Evolutionary conservation across 2,329 filamentous ascomycete species (phyloP).

Genomic region (Byssoonygena ceratinophila): DNA sequence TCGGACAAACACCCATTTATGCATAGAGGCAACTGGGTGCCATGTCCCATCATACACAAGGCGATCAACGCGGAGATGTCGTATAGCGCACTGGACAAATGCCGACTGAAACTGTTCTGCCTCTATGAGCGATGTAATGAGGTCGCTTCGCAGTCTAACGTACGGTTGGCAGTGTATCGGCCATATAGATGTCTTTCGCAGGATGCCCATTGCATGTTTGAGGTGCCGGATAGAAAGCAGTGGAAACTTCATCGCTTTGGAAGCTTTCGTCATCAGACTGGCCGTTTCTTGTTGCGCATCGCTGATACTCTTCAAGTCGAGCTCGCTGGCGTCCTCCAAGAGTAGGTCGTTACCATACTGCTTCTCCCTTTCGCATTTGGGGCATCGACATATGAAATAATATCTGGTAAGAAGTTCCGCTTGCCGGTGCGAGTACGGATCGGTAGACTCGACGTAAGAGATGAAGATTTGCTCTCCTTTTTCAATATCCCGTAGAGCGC

Average conservation of each 20-base stretch:
- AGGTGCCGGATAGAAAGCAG: slow-evolving; percentile 28
- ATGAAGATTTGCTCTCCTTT: slow-evolving; percentile 50
- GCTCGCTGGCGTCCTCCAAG: neutral
- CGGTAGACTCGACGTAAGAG: slow-evolving; percentile 51
- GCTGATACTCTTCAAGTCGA: slow-evolving; percentile 12
- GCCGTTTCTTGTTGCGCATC: slow-evolving; percentile 20
- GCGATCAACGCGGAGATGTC: slow-evolving; percentile 44
- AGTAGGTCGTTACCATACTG: slow-evolving; percentile 19
- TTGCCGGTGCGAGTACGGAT: slow-evolving; percentile 42
- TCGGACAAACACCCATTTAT: slow-evolving; percentile 29
- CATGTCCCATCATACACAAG: slow-evolving; percentile 38
- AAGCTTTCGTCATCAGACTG: slow-evolving; percentile 21
- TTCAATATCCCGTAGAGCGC: slow-evolving; percentile 44
- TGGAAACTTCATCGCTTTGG: slow-evolving; percentile 16
- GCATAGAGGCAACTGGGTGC: slow-evolving; percentile 48
- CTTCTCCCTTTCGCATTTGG: slow-evolving; percentile 36
- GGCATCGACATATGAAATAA: slow-evolving; percentile 49
- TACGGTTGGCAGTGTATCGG: slow-evolving; percentile 46
- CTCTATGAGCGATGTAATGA: slow-evolving; percentile 42
- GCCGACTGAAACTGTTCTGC: slow-evolving; percentile 37
- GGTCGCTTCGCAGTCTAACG: slow-evolving; percentile 43
- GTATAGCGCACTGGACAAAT: slow-evolving; percentile 43
- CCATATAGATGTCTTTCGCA: slow-evolving; percentile 36
- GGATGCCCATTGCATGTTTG: slow-evolving; percentile 31
- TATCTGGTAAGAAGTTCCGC: slow-evolving; percentile 45